Conservation (phyloP, 2,329 filamentous ascomycete species). For the Diaporthe destruens region DNA sequence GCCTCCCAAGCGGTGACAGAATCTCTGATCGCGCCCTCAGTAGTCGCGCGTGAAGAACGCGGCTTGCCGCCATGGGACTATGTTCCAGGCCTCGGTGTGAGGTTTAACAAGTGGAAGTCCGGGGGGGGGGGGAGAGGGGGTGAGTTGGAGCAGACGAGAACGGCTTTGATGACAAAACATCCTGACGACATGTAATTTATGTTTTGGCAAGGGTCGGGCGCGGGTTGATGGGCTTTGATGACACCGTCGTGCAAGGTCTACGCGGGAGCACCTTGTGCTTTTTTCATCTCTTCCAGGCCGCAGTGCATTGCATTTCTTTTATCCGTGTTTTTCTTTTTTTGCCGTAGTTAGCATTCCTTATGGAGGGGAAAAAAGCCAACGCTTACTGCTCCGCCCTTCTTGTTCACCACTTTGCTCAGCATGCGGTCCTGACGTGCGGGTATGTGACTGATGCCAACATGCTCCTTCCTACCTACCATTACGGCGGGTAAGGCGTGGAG, state of each 20-base stretch:
- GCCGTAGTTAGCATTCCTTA: slow-evolving; percentile 18
- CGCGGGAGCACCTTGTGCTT: not conserved
- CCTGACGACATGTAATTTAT: slow-evolving; percentile 30
- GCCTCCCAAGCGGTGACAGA: not conserved
- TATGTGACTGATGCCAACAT: not conserved
- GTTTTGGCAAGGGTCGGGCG: slow-evolving; percentile 30
- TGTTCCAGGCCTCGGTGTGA: not conserved
- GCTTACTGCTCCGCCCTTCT: not conserved
- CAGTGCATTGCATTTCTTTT: slow-evolving; percentile 33
- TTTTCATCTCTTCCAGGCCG: slow-evolving; percentile 14
- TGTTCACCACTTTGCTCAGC: too few relatives aligned
- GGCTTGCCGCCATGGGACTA: not conserved
- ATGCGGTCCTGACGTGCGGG: not conserved
- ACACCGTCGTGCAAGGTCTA: slow-evolving; percentile 38
- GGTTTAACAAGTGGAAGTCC: slow-evolving; percentile 11
- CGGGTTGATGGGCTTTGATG: slow-evolving; percentile 38
- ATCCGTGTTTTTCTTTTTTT: slow-evolving; percentile 9
- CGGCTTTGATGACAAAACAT: slow-evolving; percentile 4
- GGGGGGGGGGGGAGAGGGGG: too few relatives aligned
- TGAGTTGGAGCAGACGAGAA: not conserved
- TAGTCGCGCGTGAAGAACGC: not conserved
- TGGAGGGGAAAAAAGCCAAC: not conserved
- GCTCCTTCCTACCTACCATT: not conserved
- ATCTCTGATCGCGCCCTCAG: not conserved
- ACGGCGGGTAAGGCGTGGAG: not conserved